These are phyloP conservation scores for Corylus americana DNA, from an alignment of 306 rosid genomes.

Conservation along the genomic window DNA sequence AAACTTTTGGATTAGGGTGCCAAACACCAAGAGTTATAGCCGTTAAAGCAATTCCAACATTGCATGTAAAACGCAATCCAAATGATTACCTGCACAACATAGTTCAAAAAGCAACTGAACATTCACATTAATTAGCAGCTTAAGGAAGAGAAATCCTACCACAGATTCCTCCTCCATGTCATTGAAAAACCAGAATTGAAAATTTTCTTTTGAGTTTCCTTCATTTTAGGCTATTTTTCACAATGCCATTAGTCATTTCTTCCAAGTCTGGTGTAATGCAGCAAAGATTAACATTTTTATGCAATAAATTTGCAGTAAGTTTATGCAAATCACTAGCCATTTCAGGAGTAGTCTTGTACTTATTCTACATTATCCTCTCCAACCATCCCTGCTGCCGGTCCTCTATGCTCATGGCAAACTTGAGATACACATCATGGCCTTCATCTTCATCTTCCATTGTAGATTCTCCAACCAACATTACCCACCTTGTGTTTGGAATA, in stretches of 20 bases:
- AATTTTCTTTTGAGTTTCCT: background rate
- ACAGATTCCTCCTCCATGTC: background rate
- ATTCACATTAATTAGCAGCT: background rate
- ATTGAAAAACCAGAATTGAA: background rate
- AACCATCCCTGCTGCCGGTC: constrained; percentile 4
- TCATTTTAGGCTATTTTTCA: background rate
- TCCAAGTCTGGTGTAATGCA: background rate
- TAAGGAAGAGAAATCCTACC: background rate
- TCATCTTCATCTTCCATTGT: constrained; percentile 1
- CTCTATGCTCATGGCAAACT: background rate
- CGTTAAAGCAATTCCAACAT: background rate
- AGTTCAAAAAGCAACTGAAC: background rate
- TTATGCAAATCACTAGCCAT: background rate
- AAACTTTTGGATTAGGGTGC: background rate
- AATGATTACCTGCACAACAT: background rate
- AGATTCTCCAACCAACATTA: background rate
- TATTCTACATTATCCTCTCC: background rate
- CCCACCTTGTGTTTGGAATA: constrained; percentile 9
- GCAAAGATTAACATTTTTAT: background rate
- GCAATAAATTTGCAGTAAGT: background rate
- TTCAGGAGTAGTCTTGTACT: background rate
- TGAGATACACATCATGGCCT: background rate
- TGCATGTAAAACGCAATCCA: background rate
- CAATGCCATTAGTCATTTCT: background rate
- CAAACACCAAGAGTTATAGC: background rate